Conservation (phyloP, 768 basidiomycete species). For the Naganishia onofrii region DNA sequence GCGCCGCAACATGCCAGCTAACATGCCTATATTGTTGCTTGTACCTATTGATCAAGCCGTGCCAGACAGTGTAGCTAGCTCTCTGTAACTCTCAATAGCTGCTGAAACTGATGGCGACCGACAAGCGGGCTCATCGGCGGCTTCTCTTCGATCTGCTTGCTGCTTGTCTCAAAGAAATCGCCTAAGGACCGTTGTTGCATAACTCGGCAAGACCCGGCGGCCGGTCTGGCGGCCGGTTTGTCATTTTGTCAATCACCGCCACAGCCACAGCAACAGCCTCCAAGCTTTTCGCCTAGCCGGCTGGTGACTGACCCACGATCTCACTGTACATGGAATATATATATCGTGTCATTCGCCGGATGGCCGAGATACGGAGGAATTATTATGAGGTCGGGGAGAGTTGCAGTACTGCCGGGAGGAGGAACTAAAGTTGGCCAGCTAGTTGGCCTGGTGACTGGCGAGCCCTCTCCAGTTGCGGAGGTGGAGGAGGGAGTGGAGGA, state of each 20-base stretch:
- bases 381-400: neutral
- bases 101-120: neutral
- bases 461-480: neutral
- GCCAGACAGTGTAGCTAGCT: too few relatives aligned
- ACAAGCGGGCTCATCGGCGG: neutral
- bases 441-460: neutral
- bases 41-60: too few relatives aligned
- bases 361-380: neutral
- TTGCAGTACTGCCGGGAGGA: neutral
- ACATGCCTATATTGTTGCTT: too few relatives aligned
- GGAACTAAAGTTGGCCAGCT: too few relatives aligned
- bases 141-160: too few relatives aligned
- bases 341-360: neutral
- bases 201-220: too few relatives aligned
- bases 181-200: too few relatives aligned
- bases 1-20: too few relatives aligned
- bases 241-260: neutral
- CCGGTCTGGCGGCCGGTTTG: too few relatives aligned
- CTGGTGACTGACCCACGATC: neutral
- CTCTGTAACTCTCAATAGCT: too few relatives aligned
- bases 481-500: too few relatives aligned
- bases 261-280: neutral
- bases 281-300: neutral
- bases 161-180: too few relatives aligned
- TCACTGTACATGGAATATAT: neutral